Percentiles rank a stretch among this genome's conserved stretches.
These are phyloP conservation scores for Stereum hirsutum DNA, from an alignment of 1,284 basidiomycete species.

Conservation along the genomic window DNA sequence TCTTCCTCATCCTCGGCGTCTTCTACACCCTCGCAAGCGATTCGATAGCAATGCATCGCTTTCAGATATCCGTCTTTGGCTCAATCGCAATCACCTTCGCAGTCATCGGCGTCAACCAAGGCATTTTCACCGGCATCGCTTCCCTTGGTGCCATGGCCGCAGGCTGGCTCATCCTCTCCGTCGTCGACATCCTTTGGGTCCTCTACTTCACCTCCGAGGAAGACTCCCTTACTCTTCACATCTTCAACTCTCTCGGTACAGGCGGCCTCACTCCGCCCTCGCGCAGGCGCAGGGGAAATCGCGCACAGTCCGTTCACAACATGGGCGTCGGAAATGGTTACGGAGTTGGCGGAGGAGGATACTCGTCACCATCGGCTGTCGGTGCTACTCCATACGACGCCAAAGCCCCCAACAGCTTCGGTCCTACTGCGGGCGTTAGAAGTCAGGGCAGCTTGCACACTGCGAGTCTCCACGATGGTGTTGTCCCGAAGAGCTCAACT, in stretches of 20 bases:
- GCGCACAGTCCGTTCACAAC: slow-evolving; percentile 48
- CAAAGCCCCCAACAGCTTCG: slow-evolving; percentile 41
- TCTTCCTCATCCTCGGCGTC: slow-evolving; percentile 75
- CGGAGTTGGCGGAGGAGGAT: slow-evolving; percentile 48
- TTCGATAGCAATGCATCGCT: slow-evolving; percentile 75
- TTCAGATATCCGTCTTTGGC: slow-evolving; percentile 85
- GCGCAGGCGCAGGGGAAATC: slow-evolving; percentile 57
- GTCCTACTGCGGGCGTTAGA: slow-evolving; percentile 34
- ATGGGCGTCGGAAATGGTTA: slow-evolving; percentile 57
- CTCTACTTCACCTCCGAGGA: slow-evolving; percentile 96
- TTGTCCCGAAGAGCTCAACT: slow-evolving; percentile 17
- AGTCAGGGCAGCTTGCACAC: slow-evolving; percentile 59
- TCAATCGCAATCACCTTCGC: slow-evolving; percentile 85
- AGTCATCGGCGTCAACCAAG: slow-evolving; percentile 65
- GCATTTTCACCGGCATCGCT: slow-evolving; percentile 45
- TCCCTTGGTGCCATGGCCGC: slow-evolving; percentile 78
- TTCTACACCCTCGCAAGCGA: slow-evolving; percentile 79
- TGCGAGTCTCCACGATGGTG: slow-evolving; percentile 22
- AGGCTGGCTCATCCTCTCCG: slow-evolving; percentile 88
- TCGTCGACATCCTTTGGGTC: slow-evolving; percentile 92
- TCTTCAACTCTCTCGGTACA: slow-evolving; percentile 83
- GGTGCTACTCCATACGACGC: slow-evolving; percentile 52
- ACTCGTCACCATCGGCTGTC: slow-evolving; percentile 35
- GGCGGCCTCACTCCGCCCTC: slow-evolving; percentile 79
- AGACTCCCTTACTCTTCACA: slow-evolving; percentile 72